phyloP scores from a whole-genome alignment of 257 asterid genomes.

The Petunia axillaris region DNA sequence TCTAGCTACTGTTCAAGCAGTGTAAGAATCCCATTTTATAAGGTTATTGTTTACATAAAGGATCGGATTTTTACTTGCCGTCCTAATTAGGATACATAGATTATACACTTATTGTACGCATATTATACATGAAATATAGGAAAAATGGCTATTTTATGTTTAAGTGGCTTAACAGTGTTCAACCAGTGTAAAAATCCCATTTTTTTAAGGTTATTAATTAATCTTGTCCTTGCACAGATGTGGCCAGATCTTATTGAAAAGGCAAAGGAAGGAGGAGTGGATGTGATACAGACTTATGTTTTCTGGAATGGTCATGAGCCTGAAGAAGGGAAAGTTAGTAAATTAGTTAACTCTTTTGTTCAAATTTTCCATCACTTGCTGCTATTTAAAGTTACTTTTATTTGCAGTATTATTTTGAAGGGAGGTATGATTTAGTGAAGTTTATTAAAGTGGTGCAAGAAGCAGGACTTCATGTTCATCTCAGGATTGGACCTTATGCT shows the following conservation, averaged over 20 bases:
- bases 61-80: no score
- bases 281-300: conserved; percentile 94
- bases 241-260: conserved; percentile 97
- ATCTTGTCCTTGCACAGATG: conserved; percentile 54
- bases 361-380: conserved; percentile 5
- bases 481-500: conserved; percentile 95
- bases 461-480: conserved; percentile 89
- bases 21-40: no score
- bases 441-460: conserved; percentile 78
- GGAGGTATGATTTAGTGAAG: conserved; percentile 89
- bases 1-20: no score
- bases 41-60: no score
- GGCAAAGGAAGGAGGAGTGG: conserved; percentile 95
- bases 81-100: no score
- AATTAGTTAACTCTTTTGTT: neutral
- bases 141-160: no score
- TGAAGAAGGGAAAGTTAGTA: conserved; percentile 74
- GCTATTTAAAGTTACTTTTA: neutral
- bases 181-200: neutral
- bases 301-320: conserved; percentile 99
- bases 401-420: conserved; percentile 87
- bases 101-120: no score
- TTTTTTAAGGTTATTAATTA: neutral
- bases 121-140: no score
- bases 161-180: no score